Evolutionary conservation across 1,139 yeast species (phyloP).

Genomic region (Chernovozyma aurita): DNA sequence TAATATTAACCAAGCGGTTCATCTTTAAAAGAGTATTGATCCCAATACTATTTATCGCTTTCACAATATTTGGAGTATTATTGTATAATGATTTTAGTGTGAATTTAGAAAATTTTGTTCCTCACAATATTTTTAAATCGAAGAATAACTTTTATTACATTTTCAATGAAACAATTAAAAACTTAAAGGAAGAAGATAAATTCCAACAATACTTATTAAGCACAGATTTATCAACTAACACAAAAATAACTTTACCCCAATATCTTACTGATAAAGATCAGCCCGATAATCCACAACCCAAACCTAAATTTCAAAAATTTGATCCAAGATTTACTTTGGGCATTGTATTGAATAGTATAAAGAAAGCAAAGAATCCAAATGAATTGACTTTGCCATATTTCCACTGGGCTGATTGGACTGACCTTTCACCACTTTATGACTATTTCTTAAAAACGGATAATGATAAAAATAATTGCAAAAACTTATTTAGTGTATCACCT

Average conservation of each 20-base stretch:
- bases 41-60: too few relatives aligned
- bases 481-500: slow-evolving; percentile 18
- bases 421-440: slow-evolving; percentile 23
- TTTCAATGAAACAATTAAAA: neutral
- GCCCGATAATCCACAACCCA: slow-evolving; percentile 4
- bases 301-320: slow-evolving; percentile 17
- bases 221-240: slow-evolving; percentile 1
- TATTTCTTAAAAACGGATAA: slow-evolving; percentile 15
- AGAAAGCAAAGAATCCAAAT: slow-evolving; percentile 6
- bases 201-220: neutral
- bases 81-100: too few relatives aligned
- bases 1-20: too few relatives aligned
- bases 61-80: too few relatives aligned
- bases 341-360: slow-evolving; percentile 18
- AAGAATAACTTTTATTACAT: neutral
- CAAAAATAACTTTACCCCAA: slow-evolving; percentile 10
- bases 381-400: slow-evolving; percentile 20
- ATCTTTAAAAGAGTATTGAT: too few relatives aligned
- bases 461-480: slow-evolving; percentile 13
- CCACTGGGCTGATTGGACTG: slow-evolving; percentile 37
- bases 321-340: slow-evolving; percentile 35
- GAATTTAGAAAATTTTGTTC: too few relatives aligned
- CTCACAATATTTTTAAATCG: too few relatives aligned
- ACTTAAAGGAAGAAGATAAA: slow-evolving; percentile 1
- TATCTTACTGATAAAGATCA: slow-evolving; percentile 9